Evolutionary conservation across 2,329 filamentous ascomycete genomes (phyloP).

Genomic region (Colletotrichum sp.): DNA sequence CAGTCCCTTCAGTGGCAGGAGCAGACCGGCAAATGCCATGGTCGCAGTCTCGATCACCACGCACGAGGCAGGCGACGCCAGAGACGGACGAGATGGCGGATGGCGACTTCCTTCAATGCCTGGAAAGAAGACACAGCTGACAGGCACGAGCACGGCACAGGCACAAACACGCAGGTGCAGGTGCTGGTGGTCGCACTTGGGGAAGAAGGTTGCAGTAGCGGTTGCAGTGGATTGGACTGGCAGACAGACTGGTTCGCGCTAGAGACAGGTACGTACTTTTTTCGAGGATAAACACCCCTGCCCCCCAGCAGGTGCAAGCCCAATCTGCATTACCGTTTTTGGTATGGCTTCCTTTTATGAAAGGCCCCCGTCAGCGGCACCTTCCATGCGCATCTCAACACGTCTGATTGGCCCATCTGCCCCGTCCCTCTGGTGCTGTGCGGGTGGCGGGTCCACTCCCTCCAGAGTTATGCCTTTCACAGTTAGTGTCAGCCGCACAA

Average conservation of each 20-base stretch:
- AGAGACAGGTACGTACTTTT: not conserved
- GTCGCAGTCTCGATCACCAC: not conserved
- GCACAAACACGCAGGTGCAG: not conserved
- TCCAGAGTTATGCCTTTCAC: not conserved
- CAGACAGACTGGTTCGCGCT: constrained; percentile 3
- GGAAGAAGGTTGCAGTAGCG: constrained; percentile 22
- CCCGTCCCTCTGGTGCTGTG: not conserved
- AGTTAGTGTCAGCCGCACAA: not conserved
- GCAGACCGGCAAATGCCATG: not conserved
- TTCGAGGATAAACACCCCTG: not conserved
- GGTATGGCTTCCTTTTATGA: not conserved
- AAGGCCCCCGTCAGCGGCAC: not conserved
- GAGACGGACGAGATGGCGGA: not conserved
- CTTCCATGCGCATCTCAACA: not conserved
- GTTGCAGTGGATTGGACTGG: constrained; percentile 1
- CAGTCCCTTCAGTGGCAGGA: not conserved
- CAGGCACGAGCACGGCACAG: not conserved
- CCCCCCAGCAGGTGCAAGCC: not conserved
- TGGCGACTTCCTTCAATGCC: not conserved
- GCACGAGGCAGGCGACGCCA: not conserved
- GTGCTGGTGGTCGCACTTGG: not conserved
- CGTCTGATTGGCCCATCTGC: constrained; percentile 4
- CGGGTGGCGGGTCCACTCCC: not conserved
- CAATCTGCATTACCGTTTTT: not conserved
- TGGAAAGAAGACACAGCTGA: not conserved